These are phyloP conservation scores for Apophysomyces trapeziformis DNA, from an alignment of 371 early-diverging fungal species.

Conservation along the genomic window DNA sequence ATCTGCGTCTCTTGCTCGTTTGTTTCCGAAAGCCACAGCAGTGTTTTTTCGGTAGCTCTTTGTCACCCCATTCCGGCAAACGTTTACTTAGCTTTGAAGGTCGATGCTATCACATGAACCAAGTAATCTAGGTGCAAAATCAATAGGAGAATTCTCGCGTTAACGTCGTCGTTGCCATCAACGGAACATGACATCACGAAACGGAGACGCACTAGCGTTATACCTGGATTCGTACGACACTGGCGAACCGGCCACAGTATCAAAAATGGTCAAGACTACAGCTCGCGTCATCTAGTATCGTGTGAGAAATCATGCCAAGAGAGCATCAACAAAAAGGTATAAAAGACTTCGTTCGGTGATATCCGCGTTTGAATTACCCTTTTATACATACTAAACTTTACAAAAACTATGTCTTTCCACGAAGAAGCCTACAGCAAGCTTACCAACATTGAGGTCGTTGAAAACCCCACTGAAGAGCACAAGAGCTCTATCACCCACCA, in stretches of 20 bases:
- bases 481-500: conserved; percentile 45
- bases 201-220: background rate
- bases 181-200: too few species aligned
- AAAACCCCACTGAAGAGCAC: conserved; percentile 29
- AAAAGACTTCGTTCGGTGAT: background rate
- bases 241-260: background rate
- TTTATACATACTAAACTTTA: background rate
- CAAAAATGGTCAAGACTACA: conserved; percentile 3
- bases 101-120: too few species aligned
- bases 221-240: background rate
- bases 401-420: conserved; percentile 4
- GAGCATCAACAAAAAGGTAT: background rate
- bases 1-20: too few species aligned
- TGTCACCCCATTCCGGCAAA: too few species aligned
- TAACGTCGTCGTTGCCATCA: too few species aligned
- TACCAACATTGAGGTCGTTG: conserved; percentile 23
- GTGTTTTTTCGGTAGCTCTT: too few species aligned
- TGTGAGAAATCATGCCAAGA: background rate
- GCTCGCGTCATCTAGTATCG: conserved; percentile 2
- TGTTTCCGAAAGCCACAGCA: too few species aligned
- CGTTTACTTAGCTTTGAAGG: too few species aligned
- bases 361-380: background rate
- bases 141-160: too few species aligned
- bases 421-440: too few species aligned
- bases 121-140: too few species aligned